Conservation (phyloP, 78 protist species). For the Protostelium mycophagum region DNA sequence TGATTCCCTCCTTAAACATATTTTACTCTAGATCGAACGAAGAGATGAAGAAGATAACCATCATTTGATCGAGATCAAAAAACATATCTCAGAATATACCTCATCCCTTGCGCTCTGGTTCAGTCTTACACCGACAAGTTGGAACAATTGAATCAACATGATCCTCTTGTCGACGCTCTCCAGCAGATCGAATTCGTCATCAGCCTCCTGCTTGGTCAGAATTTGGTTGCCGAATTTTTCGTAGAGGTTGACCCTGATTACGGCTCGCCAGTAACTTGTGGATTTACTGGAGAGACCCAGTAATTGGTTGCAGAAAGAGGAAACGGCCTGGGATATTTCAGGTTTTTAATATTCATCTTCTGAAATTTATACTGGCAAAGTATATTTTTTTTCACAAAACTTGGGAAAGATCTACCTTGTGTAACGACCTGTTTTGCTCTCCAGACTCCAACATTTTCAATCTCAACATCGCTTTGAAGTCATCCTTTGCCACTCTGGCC, state of each 20-base stretch:
- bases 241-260: not conserved
- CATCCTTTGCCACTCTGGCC: constrained; percentile 58
- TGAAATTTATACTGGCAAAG: not conserved
- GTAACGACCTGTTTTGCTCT: not conserved
- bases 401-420: not conserved
- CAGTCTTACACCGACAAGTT: not conserved
- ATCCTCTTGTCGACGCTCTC: not conserved
- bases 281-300: not conserved
- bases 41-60: not conserved
- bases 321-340: not conserved
- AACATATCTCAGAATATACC: too few relatives aligned
- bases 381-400: not conserved
- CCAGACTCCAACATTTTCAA: not conserved
- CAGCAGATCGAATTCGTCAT: not conserved
- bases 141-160: not conserved
- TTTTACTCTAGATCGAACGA: too few relatives aligned
- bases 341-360: not conserved
- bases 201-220: not conserved
- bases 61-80: not conserved
- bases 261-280: not conserved
- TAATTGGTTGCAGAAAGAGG: not conserved
- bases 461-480: constrained; percentile 47
- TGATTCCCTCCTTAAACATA: too few relatives aligned
- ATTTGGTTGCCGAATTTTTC: not conserved
- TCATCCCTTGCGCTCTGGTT: not conserved